Conservation (phyloP, 495 filamentous ascomycete genomes). For the Apiosordaria backusii region DNA sequence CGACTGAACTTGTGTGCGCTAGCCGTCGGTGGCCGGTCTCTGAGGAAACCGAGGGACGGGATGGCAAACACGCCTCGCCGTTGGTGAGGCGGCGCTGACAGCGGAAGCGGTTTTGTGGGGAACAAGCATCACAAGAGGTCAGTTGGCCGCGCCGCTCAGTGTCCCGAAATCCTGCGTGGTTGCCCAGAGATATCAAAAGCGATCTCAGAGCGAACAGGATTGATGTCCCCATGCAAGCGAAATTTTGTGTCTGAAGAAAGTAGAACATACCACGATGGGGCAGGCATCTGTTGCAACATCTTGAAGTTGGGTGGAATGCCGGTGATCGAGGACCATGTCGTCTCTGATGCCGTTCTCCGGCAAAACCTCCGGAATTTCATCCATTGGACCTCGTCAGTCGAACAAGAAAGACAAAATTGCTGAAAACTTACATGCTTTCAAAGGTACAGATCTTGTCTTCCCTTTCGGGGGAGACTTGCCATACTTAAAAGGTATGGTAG, state of each 20-base stretch:
- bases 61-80: background rate
- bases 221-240: background rate
- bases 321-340: background rate
- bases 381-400: background rate
- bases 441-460: background rate
- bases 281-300: background rate
- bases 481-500: too few relatives aligned
- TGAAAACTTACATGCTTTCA: background rate
- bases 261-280: background rate
- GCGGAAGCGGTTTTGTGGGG: background rate
- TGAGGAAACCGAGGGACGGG: background rate
- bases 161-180: background rate
- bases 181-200: background rate
- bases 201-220: background rate
- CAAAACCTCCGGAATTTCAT: background rate
- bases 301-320: background rate
- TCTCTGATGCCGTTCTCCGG: background rate
- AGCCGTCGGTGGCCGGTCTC: background rate
- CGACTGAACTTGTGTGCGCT: background rate
- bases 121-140: slow-evolving; percentile 3
- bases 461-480: too few relatives aligned
- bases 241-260: background rate
- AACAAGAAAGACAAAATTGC: background rate
- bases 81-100: background rate
- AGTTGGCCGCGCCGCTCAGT: background rate